Evolutionary conservation across 345 rosid genomes (phyloP), one percentile per base, ranked within the genome.

Genomic region (Conringia planisiliqua): DNA sequence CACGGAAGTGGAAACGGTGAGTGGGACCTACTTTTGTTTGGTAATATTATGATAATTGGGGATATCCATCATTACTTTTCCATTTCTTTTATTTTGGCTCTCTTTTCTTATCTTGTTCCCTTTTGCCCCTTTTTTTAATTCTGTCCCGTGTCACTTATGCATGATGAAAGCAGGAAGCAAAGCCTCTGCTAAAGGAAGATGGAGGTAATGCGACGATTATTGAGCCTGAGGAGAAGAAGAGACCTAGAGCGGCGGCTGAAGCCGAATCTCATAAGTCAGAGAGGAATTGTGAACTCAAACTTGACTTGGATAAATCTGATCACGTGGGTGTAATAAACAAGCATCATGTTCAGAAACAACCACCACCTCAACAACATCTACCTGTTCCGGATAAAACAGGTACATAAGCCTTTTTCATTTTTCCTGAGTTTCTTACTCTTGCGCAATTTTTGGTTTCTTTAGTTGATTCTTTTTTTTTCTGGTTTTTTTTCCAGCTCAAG

Each of bases 251-350:
- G 1, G 77, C 71, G 4, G 83, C 72, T 47, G 90, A 83, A 70
- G 70, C 68, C 50, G 97, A 88, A 40, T 61, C 82, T 44, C 90
- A 68, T 18, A 90, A 89, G 74, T 76, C 83, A 14, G 97, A 89
- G 71, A 87, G 85, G 77, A 82, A 72, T 32, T 78, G 84, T 61
- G 95, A 89, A 68, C 94, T 92, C 35, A 89, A 89, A 65, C 84
- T 89, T 59, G 96, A 92, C 82, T 75, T 89, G 82, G 97, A 89
- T 70, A 96, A 83, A 80, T 66, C 87, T 82, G 98, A 89, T 75
- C 85, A 79, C 66, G 87, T 81, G 33, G 50, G 70, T 71, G 12
- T 36, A 13, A 14, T 39, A 0, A 69, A 63, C 18, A 87, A 69
- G 33, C 90, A 83, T 44, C 80, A 82, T 70, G 82, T 47, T 66